Base-by-base conservation (phyloP, 331 rosid species). In the Prunus yedoensis region DNA sequence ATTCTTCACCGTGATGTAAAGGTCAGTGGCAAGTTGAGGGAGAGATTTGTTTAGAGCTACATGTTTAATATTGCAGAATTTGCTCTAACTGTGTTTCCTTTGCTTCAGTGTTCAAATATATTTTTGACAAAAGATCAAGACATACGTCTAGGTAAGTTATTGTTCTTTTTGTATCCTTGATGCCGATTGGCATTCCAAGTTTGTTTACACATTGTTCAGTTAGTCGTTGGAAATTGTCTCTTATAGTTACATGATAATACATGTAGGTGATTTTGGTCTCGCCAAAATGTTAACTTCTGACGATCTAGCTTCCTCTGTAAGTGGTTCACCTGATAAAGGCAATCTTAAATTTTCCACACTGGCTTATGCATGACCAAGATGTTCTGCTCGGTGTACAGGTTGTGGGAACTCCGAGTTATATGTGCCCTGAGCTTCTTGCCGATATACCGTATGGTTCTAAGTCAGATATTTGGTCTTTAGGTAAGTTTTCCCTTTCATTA, bases 341-440 rank as follows among this genome's bases (percentile, higher is more conserved):
- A 6, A 5, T 53, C 6, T 0, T 5, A 16, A n/a, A 8, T 20
- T 50, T 43, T 57, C 21, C 43, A 49, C 23, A 8, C 45, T 11
- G n/a, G 53, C 20, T 12, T 53, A 15, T 59, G 71, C 28, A 14
- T 41, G 35, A 45, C 52, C 35, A 16, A 27, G 53, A 25, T 47
- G 28, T 66, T 59, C 67, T 61, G 73, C 51, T 57, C 15, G 50
- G 45, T 10, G 1, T 75, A 20, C 71, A 83, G 87, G 87, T 84
- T 63, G 85, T 84, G 71, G 87, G 87, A 74, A 80, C 85, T 69
- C 87, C 87, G 0, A 84, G 82, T 73, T 80, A 84, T 66, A 84
- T 84, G 87, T 84, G 87, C 68, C 87, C 87, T 62, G 87, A 84
- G 83, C 87, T 84, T 73, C 87, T 84, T 25, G 87, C 87, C 1